Percentiles rank a stretch among this genome's conserved stretches.
phyloP scores from a whole-genome alignment of 1,139 yeast genomes.

The Pneumocystis oryctolagi region DNA sequence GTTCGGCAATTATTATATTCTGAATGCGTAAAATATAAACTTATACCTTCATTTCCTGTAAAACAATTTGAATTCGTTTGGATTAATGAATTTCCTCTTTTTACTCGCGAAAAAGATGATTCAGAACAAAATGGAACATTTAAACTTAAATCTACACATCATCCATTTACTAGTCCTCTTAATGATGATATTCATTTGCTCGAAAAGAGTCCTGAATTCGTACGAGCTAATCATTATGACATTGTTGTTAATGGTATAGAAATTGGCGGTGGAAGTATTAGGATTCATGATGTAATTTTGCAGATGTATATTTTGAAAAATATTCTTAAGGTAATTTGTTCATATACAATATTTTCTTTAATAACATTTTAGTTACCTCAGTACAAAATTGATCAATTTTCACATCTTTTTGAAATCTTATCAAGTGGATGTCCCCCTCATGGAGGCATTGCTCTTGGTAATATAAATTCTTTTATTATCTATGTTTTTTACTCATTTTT shows the following conservation, averaged over 20 bases:
- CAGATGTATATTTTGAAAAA: constrained; percentile 42
- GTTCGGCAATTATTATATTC: constrained; percentile 60
- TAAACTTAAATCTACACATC: constrained; percentile 38
- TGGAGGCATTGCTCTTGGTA: constrained; percentile 71
- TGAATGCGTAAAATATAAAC: constrained; percentile 29
- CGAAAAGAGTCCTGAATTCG: constrained; percentile 38
- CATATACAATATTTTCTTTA: constrained; percentile 14
- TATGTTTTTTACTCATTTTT: not conserved
- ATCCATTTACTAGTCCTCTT: constrained; percentile 35
- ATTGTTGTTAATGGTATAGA: constrained; percentile 88
- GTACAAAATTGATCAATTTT: constrained; percentile 48
- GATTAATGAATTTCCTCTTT: constrained; percentile 84
- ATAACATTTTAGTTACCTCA: not conserved
- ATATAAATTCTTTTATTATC: not conserved
- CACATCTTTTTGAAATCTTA: constrained; percentile 70
- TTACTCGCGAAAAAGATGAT: constrained; percentile 39
- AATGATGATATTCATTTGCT: constrained; percentile 40
- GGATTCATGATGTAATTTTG: constrained; percentile 72
- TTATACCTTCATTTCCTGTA: constrained; percentile 1
- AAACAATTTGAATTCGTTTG: constrained; percentile 30
- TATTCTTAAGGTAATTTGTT: constrained; percentile 29
- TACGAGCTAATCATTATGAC: constrained; percentile 89
- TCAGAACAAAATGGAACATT: constrained; percentile 24
- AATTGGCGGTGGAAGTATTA: constrained; percentile 92
- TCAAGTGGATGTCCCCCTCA: constrained; percentile 96